Evolutionary conservation across 352 stramenopile species (phyloP).

Genomic region (Globisporangium irregulare): DNA sequence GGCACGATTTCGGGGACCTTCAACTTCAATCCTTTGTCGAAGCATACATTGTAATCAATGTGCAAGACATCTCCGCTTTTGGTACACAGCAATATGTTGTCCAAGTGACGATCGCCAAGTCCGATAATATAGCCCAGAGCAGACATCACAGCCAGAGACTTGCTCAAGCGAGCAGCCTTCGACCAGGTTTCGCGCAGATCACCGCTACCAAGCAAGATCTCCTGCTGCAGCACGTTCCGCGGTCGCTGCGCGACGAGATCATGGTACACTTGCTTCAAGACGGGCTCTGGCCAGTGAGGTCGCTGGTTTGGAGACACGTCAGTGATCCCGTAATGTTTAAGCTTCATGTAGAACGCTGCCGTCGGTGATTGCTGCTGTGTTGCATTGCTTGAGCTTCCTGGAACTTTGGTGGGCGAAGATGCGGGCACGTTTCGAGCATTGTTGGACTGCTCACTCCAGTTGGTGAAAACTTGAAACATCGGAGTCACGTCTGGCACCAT

Average conservation of each 20-base stretch:
- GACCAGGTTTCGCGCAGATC: conserved; percentile 65
- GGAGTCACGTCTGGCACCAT: conserved; percentile 82
- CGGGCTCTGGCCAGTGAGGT: conserved; percentile 48
- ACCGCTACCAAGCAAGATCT: conserved; percentile 47
- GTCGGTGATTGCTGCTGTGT: conserved; percentile 42
- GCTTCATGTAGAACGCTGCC: conserved; percentile 77
- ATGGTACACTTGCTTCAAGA: conserved; percentile 67
- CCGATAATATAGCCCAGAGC: conserved; percentile 88
- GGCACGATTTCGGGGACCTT: conserved; percentile 90
- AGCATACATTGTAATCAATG: conserved; percentile 93
- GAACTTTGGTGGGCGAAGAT: conserved; percentile 14
- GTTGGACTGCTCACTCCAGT: conserved; percentile 29
- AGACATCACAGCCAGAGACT: conserved; percentile 84
- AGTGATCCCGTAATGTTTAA: conserved; percentile 74
- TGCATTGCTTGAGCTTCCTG: conserved; percentile 8
- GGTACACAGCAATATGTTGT: conserved; percentile 88
- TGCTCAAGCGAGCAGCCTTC: conserved; percentile 57
- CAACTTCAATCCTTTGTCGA: conserved; percentile 84
- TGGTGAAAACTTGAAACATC: conserved; percentile 80
- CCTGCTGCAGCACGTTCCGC: conserved; percentile 61
- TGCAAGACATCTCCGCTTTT: conserved; percentile 84
- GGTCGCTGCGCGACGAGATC: conserved; percentile 63
- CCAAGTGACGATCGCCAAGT: conserved; percentile 88
- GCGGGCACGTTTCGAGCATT: conserved; percentile 22
- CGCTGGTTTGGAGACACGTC: conserved; percentile 72